phyloP scores from a whole-genome alignment of 495 filamentous ascomycete genomes.

The Penicillium nucicola region DNA sequence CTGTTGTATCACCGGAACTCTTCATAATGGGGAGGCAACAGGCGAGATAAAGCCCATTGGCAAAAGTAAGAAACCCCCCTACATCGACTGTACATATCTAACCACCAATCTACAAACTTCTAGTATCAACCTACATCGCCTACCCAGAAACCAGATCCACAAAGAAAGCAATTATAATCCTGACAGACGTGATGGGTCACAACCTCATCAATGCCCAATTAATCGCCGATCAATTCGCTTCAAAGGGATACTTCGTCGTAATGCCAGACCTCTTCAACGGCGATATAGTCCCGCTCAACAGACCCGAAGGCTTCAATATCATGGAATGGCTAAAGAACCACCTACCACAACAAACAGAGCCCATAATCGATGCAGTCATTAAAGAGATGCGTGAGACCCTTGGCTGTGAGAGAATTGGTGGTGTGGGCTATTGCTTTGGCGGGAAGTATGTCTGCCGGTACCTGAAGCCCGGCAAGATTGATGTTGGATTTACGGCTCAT shows the following conservation, averaged over 20 bases:
- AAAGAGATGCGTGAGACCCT: conserved; percentile 50
- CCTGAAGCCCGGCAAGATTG: conserved; percentile 14
- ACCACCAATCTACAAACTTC: neutral
- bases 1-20: conserved; percentile 12
- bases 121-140: conserved; percentile 22
- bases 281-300: conserved; percentile 25
- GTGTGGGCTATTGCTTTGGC: conserved; percentile 76
- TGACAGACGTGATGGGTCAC: conserved; percentile 32
- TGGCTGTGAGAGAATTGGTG: conserved; percentile 59
- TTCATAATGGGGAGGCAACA: conserved; percentile 22
- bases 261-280: conserved; percentile 52
- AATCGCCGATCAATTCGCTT: conserved; percentile 69
- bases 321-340: conserved; percentile 34
- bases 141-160: conserved; percentile 27
- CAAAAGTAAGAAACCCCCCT: conserved; percentile 8
- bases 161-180: conserved; percentile 23
- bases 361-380: conserved; percentile 53
- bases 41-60: conserved; percentile 18
- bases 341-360: conserved; percentile 52
- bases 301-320: conserved; percentile 25
- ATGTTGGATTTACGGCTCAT: conserved; percentile 63
- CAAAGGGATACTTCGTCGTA: conserved; percentile 69
- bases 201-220: conserved; percentile 27
- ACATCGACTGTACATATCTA: neutral
- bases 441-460: conserved; percentile 48